Evolutionary conservation across 805 yeast genomes (phyloP), one percentile per base, ranked within the genome.

Genomic region (Metschnikowia santaceciliae): DNA sequence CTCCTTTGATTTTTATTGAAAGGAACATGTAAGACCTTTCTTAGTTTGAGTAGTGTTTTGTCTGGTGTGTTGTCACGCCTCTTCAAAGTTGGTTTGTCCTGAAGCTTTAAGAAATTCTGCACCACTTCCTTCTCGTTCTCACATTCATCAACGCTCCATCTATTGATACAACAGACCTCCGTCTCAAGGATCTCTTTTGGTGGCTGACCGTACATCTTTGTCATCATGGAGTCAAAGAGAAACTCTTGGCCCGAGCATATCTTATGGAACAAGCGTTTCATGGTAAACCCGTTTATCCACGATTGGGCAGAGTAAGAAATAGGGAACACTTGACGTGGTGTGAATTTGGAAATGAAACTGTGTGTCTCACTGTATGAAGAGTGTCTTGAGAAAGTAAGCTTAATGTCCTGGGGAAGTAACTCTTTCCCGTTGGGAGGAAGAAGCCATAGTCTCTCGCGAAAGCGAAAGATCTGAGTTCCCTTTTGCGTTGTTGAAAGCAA

Each of bases 371-470:
- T 45, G 50, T 68, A 78, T 2, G 81, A 75, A 1, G 81, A 75
- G 52, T 78, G 82, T 40, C 81, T 59, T 4, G 80, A 75, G 55
- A 71, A 78, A 6, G 74, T 57, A 14, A 74, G 65, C 42, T 63
- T 63, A 2, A 77, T 51, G 10, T 67, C 70, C n/a, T 56, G 58
- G 1, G 76, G 74, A 6, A 77, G 60, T 2, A 72, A 54, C 19
- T 62, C 63, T 2, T 54, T 49, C 1, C 69, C 62, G 2, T 60
- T 62, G 7, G 50, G 41, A 0, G 71, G 68, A 3, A 65, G 51
- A 2, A 74, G 48, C 72, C 73, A 73, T 2, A 10, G 32, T 34
- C 68, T 43, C 17, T 52, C 62, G 30, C 65, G 54, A 56, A 56
- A 70, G 37, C 44, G 43, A 44, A 48, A 66, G n/a, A 64, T 59